Base-by-base conservation (phyloP, 257 asterid genomes). In the Leonotis leonurus region DNA sequence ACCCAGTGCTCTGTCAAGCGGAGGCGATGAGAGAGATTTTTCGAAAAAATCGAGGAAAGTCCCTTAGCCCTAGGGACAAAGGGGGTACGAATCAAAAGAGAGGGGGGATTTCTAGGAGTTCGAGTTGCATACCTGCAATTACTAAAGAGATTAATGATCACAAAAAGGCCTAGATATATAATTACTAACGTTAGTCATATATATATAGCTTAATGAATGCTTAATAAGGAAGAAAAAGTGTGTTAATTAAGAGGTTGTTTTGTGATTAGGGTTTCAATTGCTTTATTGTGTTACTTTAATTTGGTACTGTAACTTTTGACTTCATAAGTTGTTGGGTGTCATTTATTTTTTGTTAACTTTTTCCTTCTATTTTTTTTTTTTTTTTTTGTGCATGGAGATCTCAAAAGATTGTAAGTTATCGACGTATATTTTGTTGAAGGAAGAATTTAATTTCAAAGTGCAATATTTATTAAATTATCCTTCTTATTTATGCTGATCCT, bases 1-100 rank as follows among this genome's bases (percentile, higher is more conserved):
- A 72, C 66, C 96, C 98, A 26, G 95, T 91, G 20, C 71, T 91
- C 8, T 82, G 62, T 55, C 98, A 91, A 68, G 98, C 98, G 16
- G 78, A 84, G 64, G 95, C 91, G 21, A 91, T 91, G 98, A 73
- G 92, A 33, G 85, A 84, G 58, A 70, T 91, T 35, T 67, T 91
- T 64, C 69, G 80, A 77, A 87, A 80, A 13, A 85, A 66, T 64
- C 74, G 92, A 72, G 88, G 68, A 0, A 90, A 89, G 56, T 79
- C 94, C 0, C 67, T 82, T 8, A 81, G 89, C 83, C 94, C 88
- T 22, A 76, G 86, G 65, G 92, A 83, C 6, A 74, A 70, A 17
- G 70, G 65, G 0, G 77, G 66, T 0, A 56, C 70, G 6, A 48
- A 56, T 5, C 69, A 56, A 17, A 80, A 58, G 49, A 77, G 54